A percentile compares a stretch with the other conserved stretches of the same genome.
These are phyloP conservation scores for Aureobasidium sp. DNA, from an alignment of 2,329 filamentous ascomycete genomes.

Conservation along the genomic window DNA sequence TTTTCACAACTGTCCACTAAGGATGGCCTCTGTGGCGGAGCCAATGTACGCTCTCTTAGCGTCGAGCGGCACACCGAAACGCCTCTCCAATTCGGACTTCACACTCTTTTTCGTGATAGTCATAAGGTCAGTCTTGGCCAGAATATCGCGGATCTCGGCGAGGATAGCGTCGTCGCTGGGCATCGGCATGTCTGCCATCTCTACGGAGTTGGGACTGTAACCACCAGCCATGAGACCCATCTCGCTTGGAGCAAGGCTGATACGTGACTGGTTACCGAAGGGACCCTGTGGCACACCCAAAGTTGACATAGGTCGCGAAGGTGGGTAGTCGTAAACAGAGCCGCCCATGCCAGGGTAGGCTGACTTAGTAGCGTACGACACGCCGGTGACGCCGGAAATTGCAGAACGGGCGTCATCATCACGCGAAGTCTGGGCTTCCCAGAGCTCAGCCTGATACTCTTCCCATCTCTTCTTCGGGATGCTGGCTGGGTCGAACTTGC, in stretches of 20 bases:
- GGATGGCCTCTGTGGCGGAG: conserved; percentile 36
- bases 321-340: conserved; percentile 54
- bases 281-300: conserved; percentile 11
- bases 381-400: conserved; percentile 63
- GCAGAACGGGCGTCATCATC: conserved; percentile 80
- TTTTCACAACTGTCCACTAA: conserved; percentile 33
- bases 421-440: conserved; percentile 74
- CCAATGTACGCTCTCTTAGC: conserved; percentile 82
- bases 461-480: conserved; percentile 99
- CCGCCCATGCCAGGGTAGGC: conserved; percentile 40
- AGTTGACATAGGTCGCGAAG: conserved; percentile 44
- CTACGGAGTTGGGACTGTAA: conserved; percentile 49
- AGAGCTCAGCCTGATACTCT: conserved; percentile 95
- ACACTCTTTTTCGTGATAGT: conserved; percentile 97
- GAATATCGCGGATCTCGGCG: conserved; percentile 88
- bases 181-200: conserved; percentile 65
- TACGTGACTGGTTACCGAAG: conserved; percentile 49
- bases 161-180: conserved; percentile 85
- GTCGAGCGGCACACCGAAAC: conserved; percentile 82
- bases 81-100: conserved; percentile 83
- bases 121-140: conserved; percentile 91
- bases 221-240: conserved; percentile 18
- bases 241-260: conserved; percentile 63
- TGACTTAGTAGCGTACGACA: conserved; percentile 82
- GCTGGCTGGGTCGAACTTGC: conserved; percentile 87